Percentiles rank a stretch among this genome's conserved stretches.
Conservation (phyloP, 306 rosid species). For the Pyrus bretschneideri region DNA sequence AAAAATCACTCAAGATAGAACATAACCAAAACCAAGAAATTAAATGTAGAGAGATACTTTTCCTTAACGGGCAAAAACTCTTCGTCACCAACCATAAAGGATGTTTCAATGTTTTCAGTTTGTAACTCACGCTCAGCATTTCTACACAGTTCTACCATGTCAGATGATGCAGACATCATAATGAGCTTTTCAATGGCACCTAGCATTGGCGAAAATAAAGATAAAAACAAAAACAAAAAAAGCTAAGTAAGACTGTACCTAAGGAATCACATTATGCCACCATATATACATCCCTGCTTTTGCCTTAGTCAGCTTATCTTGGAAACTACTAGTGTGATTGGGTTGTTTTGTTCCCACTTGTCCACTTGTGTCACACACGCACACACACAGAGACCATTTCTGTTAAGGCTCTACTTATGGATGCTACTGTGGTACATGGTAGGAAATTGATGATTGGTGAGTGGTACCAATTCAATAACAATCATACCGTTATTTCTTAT, state of each 20-base stretch:
- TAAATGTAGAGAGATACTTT: slow-evolving; percentile 36
- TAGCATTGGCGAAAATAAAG: slow-evolving; percentile 5
- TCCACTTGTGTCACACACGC: no score
- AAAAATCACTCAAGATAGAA: background rate
- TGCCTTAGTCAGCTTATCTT: background rate
- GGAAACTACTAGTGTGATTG: background rate
- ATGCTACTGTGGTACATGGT: no score
- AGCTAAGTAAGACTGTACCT: background rate
- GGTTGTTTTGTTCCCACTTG: background rate
- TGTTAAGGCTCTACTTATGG: background rate
- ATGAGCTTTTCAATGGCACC: slow-evolving; percentile 71
- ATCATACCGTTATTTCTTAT: no score
- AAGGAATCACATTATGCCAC: background rate
- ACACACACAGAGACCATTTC: background rate
- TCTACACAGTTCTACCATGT: slow-evolving; percentile 65
- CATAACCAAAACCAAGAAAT: slow-evolving; percentile 5
- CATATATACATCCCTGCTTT: background rate
- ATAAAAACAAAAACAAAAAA: background rate
- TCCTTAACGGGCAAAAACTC: slow-evolving; percentile 82
- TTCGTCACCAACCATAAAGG: slow-evolving; percentile 75
- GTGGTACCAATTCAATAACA: no score
- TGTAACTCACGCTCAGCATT: slow-evolving; percentile 25
- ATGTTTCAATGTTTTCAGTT: slow-evolving; percentile 38
- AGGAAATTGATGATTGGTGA: no score
- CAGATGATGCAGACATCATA: slow-evolving; percentile 80